A percentile compares a stretch with the other conserved stretches of the same genome.
These are phyloP conservation scores for Colletotrichum echinochloae DNA, from an alignment of 2,329 filamentous ascomycete genomes.

Conservation along the genomic window DNA sequence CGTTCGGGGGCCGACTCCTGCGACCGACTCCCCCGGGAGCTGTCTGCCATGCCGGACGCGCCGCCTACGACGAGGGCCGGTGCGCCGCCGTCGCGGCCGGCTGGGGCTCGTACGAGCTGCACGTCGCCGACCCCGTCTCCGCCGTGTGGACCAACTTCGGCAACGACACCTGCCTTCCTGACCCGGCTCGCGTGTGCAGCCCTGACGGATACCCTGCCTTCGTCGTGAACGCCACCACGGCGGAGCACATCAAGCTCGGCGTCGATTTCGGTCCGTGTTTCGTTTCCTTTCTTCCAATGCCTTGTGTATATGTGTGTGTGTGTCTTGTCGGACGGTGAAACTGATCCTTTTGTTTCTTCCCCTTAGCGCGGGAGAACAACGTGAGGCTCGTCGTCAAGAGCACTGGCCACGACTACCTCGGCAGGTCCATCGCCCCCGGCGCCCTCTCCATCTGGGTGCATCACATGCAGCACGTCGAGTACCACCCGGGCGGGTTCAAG, in stretches of 20 bases:
- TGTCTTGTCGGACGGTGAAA: slow-evolving; percentile 43
- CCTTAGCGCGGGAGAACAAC: slow-evolving; percentile 51
- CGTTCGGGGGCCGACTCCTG: slow-evolving; percentile 57
- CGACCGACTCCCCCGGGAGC: slow-evolving; percentile 57
- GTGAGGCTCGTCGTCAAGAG: slow-evolving; percentile 57
- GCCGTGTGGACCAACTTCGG: slow-evolving; percentile 57
- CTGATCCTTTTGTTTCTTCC: neutral
- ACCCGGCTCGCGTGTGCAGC: slow-evolving; percentile 51
- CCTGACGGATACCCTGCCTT: slow-evolving; percentile 51
- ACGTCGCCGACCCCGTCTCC: slow-evolving; percentile 51
- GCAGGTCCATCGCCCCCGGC: slow-evolving; percentile 60
- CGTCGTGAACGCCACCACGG: slow-evolving; percentile 51
- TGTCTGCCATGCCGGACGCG: slow-evolving; percentile 56
- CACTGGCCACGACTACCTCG: slow-evolving; percentile 58
- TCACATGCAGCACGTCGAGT: slow-evolving; percentile 44
- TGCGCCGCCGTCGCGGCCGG: slow-evolving; percentile 46
- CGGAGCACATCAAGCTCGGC: slow-evolving; percentile 49
- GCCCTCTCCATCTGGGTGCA: slow-evolving; percentile 67
- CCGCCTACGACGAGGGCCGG: slow-evolving; percentile 46
- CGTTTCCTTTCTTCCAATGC: too few species aligned
- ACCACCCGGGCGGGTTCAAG: slow-evolving; percentile 6
- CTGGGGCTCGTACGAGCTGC: slow-evolving; percentile 47
- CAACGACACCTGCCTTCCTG: slow-evolving; percentile 64
- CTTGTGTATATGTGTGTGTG: neutral
- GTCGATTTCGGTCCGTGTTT: slow-evolving; percentile 63